Percentiles rank a stretch among this genome's conserved stretches.
phyloP scores from a whole-genome alignment of 2,329 filamentous ascomycete genomes.

The Penicillium sp. region DNA sequence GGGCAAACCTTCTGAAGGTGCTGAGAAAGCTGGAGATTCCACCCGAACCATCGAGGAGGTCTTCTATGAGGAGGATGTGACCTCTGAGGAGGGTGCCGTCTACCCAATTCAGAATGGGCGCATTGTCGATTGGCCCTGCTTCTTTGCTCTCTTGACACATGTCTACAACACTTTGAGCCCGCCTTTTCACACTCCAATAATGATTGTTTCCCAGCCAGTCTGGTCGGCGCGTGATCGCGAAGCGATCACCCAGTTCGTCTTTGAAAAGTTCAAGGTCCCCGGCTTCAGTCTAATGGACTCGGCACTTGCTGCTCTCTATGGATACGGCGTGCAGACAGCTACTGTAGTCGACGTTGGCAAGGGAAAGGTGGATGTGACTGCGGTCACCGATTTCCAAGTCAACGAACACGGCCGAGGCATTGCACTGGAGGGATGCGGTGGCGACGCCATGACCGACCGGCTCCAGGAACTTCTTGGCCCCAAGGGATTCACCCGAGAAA shows the following conservation, averaged over 20 bases:
- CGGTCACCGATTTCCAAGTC: constrained; percentile 77
- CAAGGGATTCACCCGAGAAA: constrained; percentile 58
- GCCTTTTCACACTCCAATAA: constrained; percentile 88
- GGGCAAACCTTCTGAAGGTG: constrained; percentile 23
- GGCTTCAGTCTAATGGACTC: constrained; percentile 88
- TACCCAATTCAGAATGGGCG: constrained; percentile 79
- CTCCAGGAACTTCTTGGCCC: constrained; percentile 63
- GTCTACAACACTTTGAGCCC: constrained; percentile 86
- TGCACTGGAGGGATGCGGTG: constrained; percentile 68
- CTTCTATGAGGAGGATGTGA: constrained; percentile 82
- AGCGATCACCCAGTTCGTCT: constrained; percentile 85
- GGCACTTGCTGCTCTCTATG: constrained; percentile 73
- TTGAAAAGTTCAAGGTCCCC: constrained; percentile 94
- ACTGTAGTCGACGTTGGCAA: constrained; percentile 89
- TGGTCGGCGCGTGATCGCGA: constrained; percentile 90
- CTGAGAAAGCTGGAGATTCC: constrained; percentile 24
- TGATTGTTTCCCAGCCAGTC: constrained; percentile 82
- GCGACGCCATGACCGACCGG: constrained; percentile 77
- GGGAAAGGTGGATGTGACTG: constrained; percentile 89
- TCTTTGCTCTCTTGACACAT: constrained; percentile 89
- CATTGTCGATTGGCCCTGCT: constrained; percentile 87
- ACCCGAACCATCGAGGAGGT: constrained; percentile 45
- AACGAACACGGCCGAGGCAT: constrained; percentile 64
- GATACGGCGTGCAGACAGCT: constrained; percentile 78
- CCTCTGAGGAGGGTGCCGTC: constrained; percentile 82